These are phyloP conservation scores for Oemleria cerasiformis DNA, from an alignment of 306 rosid genomes.

Conservation along the genomic window DNA sequence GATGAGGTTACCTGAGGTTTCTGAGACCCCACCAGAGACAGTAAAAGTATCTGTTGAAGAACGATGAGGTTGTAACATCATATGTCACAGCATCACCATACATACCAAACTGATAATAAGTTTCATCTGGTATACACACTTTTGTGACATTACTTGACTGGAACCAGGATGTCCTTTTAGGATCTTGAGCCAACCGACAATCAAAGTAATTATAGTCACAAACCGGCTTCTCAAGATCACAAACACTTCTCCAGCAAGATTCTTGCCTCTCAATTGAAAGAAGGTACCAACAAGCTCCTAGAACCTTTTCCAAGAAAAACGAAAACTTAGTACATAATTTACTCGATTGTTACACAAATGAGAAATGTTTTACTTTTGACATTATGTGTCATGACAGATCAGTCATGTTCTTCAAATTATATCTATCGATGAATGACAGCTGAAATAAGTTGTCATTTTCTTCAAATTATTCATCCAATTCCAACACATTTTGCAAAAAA, in stretches of 20 bases:
- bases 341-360: neutral
- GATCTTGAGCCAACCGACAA: constrained; percentile 42
- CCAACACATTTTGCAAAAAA: neutral
- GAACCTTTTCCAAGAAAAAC: constrained; percentile 43
- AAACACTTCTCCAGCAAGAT: constrained; percentile 82
- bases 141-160: constrained; percentile 51
- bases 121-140: constrained; percentile 48
- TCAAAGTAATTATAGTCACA: constrained; percentile 60
- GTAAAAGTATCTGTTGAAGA: constrained; percentile 74
- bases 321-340: neutral
- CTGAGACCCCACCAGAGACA: constrained; percentile 77
- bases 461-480: neutral
- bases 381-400: neutral
- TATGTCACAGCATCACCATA: constrained; percentile 70
- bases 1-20: constrained; percentile 60
- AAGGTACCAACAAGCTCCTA: constrained; percentile 97
- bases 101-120: constrained; percentile 63
- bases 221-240: constrained; percentile 37
- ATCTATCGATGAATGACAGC: neutral
- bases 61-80: constrained; percentile 59
- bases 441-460: neutral
- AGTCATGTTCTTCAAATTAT: neutral
- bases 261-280: constrained; percentile 81
- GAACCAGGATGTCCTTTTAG: constrained; percentile 57
- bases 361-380: neutral